Base-by-base conservation (phyloP, 2,329 filamentous ascomycete species). In the Ciborinia camelliae region DNA sequence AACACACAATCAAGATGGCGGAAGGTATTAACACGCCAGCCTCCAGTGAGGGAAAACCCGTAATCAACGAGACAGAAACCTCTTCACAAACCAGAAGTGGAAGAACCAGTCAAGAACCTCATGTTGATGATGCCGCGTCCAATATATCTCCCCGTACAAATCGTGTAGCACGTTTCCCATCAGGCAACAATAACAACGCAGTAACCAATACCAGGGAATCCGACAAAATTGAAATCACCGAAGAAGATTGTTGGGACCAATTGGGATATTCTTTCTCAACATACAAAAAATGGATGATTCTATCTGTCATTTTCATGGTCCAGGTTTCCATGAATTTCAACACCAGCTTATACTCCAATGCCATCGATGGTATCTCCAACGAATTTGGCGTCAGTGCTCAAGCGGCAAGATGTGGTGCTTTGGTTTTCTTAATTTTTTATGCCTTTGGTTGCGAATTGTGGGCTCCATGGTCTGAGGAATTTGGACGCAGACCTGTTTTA, bases 361-460 rank as follows among this genome's bases (percentile, higher is more conserved):
- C 85, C 54, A 79, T 90, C 35, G 73, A 75, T 1, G 88, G 88
- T 30, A 90, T 92, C 59, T 79, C 84, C 0, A 79, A 87, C 26
- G 82, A 92, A 67, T 95, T 90, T 69, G 70, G 78, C 54, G 87
- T 94, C 67, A 89, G 86, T 67, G 79, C 79, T 35, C 89, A 91
- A 75, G 86, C 84, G 4, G 90, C 88, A 5, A 85, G 90, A 63
- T 84, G 85, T 64, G 91, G 91, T 74, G 89, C 90, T 66, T 88
- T 90, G 78, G 85, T 92, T 68, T 95, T 94, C 78, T 78, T 96
- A 47, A 82, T 95, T 59, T 76, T 87, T 2, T 95, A 96, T 75
- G 91, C 90, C 45, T 93, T 95, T 74, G 91, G 91, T 43, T 95
- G 91, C 75, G 91, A 95, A 76, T 82, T 94, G 0, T 95, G 91